Evolutionary conservation across 192 early-diverging fungal genomes (phyloP).

Genomic region (Linnemannia exigua): DNA sequence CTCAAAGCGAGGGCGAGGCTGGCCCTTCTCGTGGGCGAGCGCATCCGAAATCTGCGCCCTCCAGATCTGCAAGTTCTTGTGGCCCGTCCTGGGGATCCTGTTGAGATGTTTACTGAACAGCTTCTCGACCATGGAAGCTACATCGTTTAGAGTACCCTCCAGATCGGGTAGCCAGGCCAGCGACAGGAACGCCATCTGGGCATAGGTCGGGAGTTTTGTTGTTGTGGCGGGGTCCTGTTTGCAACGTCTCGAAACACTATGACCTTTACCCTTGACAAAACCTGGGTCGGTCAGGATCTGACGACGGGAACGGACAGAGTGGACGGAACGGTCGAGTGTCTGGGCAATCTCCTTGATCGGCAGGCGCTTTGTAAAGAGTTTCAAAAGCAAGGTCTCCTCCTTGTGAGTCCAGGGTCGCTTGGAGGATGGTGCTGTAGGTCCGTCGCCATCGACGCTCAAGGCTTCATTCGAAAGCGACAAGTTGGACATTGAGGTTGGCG

Average conservation of each 20-base stretch:
- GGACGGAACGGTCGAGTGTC: constrained; percentile 35
- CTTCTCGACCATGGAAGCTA: constrained; percentile 51
- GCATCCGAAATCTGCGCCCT: constrained; percentile 56
- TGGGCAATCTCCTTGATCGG: constrained; percentile 51
- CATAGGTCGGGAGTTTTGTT: constrained; percentile 49
- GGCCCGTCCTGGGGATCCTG: constrained; percentile 49
- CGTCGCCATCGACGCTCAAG: neutral
- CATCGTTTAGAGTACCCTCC: constrained; percentile 46
- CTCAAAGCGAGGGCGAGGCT: constrained; percentile 52
- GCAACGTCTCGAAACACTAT: constrained; percentile 40
- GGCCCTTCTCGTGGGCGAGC: constrained; percentile 52
- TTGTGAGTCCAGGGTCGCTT: constrained; percentile 50
- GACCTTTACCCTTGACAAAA: constrained; percentile 51
- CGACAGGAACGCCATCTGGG: constrained; percentile 55
- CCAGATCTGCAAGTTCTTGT: constrained; percentile 58
- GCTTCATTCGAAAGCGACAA: constrained; percentile 11
- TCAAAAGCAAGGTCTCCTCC: constrained; percentile 35
- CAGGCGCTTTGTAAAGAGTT: constrained; percentile 20
- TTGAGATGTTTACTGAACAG: constrained; percentile 51
- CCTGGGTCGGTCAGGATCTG: constrained; percentile 52
- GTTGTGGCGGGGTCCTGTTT: constrained; percentile 30
- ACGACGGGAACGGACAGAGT: constrained; percentile 53
- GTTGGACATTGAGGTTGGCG: constrained; percentile 12
- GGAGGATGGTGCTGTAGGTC: neutral
- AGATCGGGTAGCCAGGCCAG: constrained; percentile 46